Evolutionary conservation across 2,329 filamentous ascomycete species (phyloP).

Genomic region (Drechslerella dactyloides): DNA sequence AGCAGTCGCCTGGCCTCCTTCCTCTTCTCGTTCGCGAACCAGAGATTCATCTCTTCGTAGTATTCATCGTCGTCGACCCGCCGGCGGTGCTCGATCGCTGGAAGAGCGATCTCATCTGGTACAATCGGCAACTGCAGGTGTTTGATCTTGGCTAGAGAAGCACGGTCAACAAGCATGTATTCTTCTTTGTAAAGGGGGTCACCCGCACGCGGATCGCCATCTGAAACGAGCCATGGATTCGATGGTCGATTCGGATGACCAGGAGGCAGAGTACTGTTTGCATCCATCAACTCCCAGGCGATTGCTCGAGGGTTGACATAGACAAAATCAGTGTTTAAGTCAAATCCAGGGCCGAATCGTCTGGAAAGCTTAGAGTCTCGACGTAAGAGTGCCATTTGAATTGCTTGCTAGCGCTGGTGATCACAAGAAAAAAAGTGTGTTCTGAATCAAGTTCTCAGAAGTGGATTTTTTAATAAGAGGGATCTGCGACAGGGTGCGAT

Average conservation of each 20-base stretch:
- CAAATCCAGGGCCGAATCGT: slow-evolving; percentile 20
- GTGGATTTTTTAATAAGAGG: too few species aligned
- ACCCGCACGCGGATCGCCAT: slow-evolving; percentile 9
- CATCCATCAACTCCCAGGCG: slow-evolving; percentile 18
- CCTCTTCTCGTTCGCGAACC: not conserved
- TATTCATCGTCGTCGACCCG: slow-evolving; percentile 4
- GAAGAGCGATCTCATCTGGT: not conserved
- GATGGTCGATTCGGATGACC: not conserved
- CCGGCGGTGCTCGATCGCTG: not conserved
- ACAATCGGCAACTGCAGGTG: not conserved
- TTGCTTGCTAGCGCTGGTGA: too few species aligned
- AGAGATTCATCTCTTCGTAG: slow-evolving; percentile 11
- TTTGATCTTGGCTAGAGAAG: not conserved
- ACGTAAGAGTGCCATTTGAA: too few species aligned
- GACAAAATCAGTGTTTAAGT: slow-evolving; percentile 12
- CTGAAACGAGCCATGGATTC: slow-evolving; percentile 15
- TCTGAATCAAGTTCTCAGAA: too few species aligned
- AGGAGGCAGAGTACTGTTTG: not conserved
- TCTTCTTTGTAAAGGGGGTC: slow-evolving; percentile 8
- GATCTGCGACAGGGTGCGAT: too few species aligned
- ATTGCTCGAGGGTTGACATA: slow-evolving; percentile 21
- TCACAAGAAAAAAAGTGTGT: too few species aligned
- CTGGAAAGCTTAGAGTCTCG: slow-evolving; percentile 8
- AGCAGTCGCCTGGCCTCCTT: not conserved
- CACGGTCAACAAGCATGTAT: not conserved